phyloP scores from a whole-genome alignment of 2,329 filamentous ascomycete genomes.

The Phyllosticta ampelicida region DNA sequence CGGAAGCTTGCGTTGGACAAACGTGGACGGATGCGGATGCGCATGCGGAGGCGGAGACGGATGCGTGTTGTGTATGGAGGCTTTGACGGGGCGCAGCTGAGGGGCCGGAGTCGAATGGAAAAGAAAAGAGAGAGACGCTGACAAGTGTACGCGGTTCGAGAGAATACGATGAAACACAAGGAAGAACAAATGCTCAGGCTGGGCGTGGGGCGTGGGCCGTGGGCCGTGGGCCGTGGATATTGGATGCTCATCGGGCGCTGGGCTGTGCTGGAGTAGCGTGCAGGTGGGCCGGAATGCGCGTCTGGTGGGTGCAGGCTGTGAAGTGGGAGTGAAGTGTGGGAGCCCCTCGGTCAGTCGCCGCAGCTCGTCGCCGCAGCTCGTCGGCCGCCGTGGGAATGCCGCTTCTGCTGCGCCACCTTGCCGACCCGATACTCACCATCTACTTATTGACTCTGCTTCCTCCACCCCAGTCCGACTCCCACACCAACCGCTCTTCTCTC shows the following conservation, averaged over 20 bases:
- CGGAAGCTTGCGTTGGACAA: neutral
- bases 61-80: neutral
- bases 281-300: neutral
- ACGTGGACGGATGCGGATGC: neutral
- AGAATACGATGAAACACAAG: neutral
- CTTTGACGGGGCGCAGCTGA: neutral
- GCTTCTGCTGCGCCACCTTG: neutral
- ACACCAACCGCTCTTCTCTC: neutral
- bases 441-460: neutral
- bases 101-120: neutral
- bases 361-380: too few species aligned
- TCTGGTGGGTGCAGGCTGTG: neutral
- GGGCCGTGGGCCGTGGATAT: too few species aligned
- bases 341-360: neutral
- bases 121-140: neutral
- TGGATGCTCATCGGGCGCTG: neutral
- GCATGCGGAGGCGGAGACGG: too few species aligned
- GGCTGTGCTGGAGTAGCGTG: neutral
- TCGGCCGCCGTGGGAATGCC: too few species aligned
- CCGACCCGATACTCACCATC: neutral
- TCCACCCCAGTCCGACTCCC: neutral
- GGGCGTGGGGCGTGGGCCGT: too few species aligned
- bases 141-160: too few species aligned
- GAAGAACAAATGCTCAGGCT: neutral
- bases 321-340: neutral